A percentile compares a stretch with the other conserved stretches of the same genome.
These are phyloP conservation scores for Primulina tabacum DNA, from an alignment of 257 asterid species.

Conservation along the genomic window DNA sequence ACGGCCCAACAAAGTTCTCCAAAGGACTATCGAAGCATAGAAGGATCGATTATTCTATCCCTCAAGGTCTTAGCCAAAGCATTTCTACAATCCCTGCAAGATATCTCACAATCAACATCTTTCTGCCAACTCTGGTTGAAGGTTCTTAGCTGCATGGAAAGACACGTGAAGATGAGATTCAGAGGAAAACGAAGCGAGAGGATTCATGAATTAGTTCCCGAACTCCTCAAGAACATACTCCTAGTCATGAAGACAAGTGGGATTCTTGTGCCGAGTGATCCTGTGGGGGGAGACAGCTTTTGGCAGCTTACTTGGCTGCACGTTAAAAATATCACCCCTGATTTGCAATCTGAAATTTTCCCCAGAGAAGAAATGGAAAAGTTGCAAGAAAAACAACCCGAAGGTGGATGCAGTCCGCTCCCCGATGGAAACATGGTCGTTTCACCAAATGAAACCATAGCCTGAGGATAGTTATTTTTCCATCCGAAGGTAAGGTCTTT, in stretches of 20 bases:
- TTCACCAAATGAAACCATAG: slow-evolving; percentile 58
- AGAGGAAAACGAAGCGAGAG: slow-evolving; percentile 78
- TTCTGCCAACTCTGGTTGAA: slow-evolving; percentile 72
- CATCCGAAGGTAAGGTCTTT: slow-evolving; percentile 2
- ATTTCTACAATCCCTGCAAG: slow-evolving; percentile 57
- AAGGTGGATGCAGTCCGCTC: slow-evolving; percentile 46
- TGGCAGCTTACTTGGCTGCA: slow-evolving; percentile 89
- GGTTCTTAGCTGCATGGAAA: slow-evolving; percentile 58
- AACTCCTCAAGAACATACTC: slow-evolving; percentile 79
- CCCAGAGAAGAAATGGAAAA: slow-evolving; percentile 62
- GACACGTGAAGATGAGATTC: slow-evolving; percentile 54
- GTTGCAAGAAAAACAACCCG: slow-evolving; percentile 41
- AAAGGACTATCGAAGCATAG: slow-evolving; percentile 74
- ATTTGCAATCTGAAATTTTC: slow-evolving; percentile 67
- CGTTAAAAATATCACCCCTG: slow-evolving; percentile 61
- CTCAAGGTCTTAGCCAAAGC: slow-evolving; percentile 67
- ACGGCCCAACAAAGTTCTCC: slow-evolving; percentile 53
- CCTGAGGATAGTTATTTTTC: slow-evolving; percentile 30
- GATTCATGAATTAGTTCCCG: slow-evolving; percentile 80
- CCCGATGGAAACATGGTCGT: slow-evolving; percentile 53
- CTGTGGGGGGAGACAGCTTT: slow-evolving; percentile 60
- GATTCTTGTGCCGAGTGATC: slow-evolving; percentile 59
- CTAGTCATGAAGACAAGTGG: slow-evolving; percentile 71
- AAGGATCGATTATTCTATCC: slow-evolving; percentile 63
- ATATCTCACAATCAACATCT: slow-evolving; percentile 46